These are phyloP conservation scores for Plectosphaerella sp. DNA, from an alignment of 2,329 filamentous ascomycete genomes.

Conservation along the genomic window DNA sequence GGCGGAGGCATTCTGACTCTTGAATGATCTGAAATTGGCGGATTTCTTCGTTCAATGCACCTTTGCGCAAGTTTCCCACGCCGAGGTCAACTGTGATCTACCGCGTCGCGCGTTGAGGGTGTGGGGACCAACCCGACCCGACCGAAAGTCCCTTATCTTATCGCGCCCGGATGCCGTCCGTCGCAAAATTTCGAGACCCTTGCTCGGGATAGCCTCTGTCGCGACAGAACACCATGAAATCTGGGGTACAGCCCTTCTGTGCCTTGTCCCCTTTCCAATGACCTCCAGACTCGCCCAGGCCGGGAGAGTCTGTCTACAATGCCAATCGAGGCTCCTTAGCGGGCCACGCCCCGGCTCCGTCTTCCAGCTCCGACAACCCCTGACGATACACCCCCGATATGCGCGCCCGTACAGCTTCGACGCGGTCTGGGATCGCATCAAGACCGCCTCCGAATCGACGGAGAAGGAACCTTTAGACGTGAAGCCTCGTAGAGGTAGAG, in stretches of 20 bases:
- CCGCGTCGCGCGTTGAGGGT: slow-evolving; percentile 3
- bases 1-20: slow-evolving; percentile 22
- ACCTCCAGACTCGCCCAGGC: slow-evolving; percentile 25
- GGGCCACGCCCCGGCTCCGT: slow-evolving; percentile 5
- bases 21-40: neutral
- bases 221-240: neutral
- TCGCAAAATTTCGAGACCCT: neutral
- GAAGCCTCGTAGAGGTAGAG: neutral
- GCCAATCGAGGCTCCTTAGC: slow-evolving; percentile 21
- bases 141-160: slow-evolving; percentile 13
- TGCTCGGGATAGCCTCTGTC: neutral
- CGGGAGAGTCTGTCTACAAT: slow-evolving; percentile 28
- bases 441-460: neutral
- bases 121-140: neutral
- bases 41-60: neutral
- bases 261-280: slow-evolving; percentile 19
- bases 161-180: slow-evolving; percentile 1
- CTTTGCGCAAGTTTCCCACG: neutral
- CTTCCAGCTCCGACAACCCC: neutral
- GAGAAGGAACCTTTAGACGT: neutral
- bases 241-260: neutral
- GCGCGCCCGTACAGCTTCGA: slow-evolving; percentile 6
- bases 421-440: slow-evolving; percentile 7
- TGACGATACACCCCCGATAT: neutral
- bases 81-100: neutral